Percentiles rank a stretch among this genome's conserved stretches.
These are phyloP conservation scores for Talaromyces liani DNA, from an alignment of 495 filamentous ascomycete species.

Conservation along the genomic window DNA sequence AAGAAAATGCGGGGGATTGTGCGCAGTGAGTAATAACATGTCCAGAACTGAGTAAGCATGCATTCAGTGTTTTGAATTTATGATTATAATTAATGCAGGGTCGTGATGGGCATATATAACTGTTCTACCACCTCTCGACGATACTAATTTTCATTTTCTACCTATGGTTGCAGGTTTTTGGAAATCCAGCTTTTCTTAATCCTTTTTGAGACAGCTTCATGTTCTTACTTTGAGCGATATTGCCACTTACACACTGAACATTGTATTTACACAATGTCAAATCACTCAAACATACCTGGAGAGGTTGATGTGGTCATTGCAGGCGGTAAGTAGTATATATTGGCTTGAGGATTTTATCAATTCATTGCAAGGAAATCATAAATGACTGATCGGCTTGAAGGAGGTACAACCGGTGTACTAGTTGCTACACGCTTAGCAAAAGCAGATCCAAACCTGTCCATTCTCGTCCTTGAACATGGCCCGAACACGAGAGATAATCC, in stretches of 20 bases:
- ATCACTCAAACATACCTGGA: not conserved
- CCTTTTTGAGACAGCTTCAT: not conserved
- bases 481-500: constrained; percentile 6
- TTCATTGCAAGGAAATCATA: not conserved
- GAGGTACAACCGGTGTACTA: constrained; percentile 9
- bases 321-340: not conserved
- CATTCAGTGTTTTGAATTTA: no score
- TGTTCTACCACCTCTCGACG: not conserved
- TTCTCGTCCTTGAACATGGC: constrained; percentile 10
- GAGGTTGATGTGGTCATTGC: not conserved
- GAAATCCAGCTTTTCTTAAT: not conserved
- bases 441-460: constrained; percentile 9
- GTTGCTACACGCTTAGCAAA: constrained; percentile 9
- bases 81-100: no score
- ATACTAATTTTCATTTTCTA: not conserved
- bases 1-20: not conserved
- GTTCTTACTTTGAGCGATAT: not conserved
- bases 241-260: not conserved
- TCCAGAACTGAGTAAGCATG: not conserved
- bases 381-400: not conserved
- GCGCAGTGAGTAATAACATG: not conserved
- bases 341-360: not conserved
- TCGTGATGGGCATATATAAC: not conserved
- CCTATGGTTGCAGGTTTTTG: not conserved
- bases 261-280: not conserved